Base-by-base conservation (phyloP, 805 yeast genomes). In the Yamadazyma akitaensis region DNA sequence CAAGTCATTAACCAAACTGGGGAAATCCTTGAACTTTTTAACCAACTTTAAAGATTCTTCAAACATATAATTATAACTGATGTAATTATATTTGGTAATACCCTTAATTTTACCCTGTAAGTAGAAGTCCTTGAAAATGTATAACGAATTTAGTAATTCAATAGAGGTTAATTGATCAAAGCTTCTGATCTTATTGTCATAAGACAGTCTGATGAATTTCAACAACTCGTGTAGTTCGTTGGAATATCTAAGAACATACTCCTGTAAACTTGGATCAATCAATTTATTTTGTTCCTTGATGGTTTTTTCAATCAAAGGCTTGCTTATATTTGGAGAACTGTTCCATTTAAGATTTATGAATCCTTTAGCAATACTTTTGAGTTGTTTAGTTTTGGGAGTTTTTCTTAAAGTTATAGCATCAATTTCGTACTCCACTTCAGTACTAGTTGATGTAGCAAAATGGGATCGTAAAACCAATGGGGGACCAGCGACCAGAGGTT, bases 101-200 rank as follows among this genome's bases (percentile, higher is more conserved):
- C 42, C 49, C 7, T 48, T 46, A 19, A 60, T 50, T 30, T 56
- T 57, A 36, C 45, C 42, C 36, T 59, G 51, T 37, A 38, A 38
- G 42, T 54, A 57, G 40, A 43, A 49, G 34, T 58, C 56, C 43
- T 58, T 61, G 52, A 60, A 64, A 16, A 59, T 54, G 46, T 64
- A 61, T 36, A 63, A 47, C 16, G 58, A 55, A 48, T 61, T 63
- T 49, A 57, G 53, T 12, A 63, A 45, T 44, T 64, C 68, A 10
- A 53, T 39, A 5, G 61, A 39, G 5, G 65, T 58, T 41, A 64
- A 56, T 40, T 63, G 61, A 10, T 46, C 51, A 35, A 61, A 61
- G 19, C 47, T 41, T 5, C 46, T 46, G 48, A 63, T 51, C 42
- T 61, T 60, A 36, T 53, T 30, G 24, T 49, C 55, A 44, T 60